Percentiles rank a stretch among this genome's conserved stretches.
These are phyloP conservation scores for Vitis riparia DNA, from an alignment of 164 flowering plant species.

Conservation along the genomic window DNA sequence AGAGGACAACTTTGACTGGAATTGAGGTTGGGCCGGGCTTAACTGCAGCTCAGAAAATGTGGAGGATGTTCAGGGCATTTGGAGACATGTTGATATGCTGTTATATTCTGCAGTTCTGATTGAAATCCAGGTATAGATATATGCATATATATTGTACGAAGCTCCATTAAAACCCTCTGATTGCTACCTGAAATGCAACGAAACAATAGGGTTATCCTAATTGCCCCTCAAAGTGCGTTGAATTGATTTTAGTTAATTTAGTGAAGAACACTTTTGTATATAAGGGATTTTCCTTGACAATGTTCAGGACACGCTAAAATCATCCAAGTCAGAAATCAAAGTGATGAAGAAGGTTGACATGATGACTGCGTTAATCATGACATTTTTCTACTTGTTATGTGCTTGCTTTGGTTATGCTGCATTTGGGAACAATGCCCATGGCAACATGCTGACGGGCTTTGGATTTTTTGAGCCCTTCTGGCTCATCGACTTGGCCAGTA, in stretches of 20 bases:
- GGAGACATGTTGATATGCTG: slow-evolving; percentile 59
- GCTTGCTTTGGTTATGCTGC: slow-evolving; percentile 79
- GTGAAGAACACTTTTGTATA: too few species aligned
- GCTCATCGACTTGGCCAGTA: slow-evolving; percentile 58
- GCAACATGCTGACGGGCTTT: slow-evolving; percentile 60
- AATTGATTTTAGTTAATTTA: neutral
- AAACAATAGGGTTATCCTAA: too few species aligned
- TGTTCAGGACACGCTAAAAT: slow-evolving; percentile 44
- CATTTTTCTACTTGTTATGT: slow-evolving; percentile 48
- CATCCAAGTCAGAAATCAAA: slow-evolving; percentile 49
- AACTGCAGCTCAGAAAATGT: slow-evolving; percentile 37
- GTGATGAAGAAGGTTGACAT: slow-evolving; percentile 60
- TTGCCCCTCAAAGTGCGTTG: too few species aligned
- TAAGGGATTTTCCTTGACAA: neutral
- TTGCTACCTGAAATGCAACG: too few species aligned
- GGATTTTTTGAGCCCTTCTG: slow-evolving; percentile 67
- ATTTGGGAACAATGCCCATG: slow-evolving; percentile 62
- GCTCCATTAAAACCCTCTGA: too few species aligned
- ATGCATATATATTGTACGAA: neutral
- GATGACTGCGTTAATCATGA: slow-evolving; percentile 33
- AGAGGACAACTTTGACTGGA: slow-evolving; percentile 37
- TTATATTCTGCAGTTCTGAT: slow-evolving; percentile 40
- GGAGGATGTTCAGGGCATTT: slow-evolving; percentile 52
- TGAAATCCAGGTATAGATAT: slow-evolving; percentile 51
- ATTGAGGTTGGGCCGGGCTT: slow-evolving; percentile 27